Percentiles rank a stretch among this genome's conserved stretches.
Conservation (phyloP, 345 rosid genomes). For the Gossypium sturtianum region DNA sequence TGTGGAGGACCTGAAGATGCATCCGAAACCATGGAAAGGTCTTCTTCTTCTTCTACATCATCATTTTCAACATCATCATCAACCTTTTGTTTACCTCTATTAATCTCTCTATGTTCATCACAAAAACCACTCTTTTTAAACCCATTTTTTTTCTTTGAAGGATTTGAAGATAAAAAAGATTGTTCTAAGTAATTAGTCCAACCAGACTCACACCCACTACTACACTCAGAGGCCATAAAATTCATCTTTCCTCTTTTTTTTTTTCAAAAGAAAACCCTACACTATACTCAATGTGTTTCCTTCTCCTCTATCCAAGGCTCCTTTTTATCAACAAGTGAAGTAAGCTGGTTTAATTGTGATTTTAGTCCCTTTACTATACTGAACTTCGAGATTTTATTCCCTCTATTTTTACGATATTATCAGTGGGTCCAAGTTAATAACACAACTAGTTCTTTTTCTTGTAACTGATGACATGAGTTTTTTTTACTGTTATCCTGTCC, state of each 20-base stretch:
- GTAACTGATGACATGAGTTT: too few relatives aligned
- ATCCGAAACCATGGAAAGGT: conserved; percentile 90
- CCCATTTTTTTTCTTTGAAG: conserved; percentile 15
- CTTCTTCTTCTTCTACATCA: conserved; percentile 45
- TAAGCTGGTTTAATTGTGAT: neutral
- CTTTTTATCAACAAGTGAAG: conserved; percentile 11
- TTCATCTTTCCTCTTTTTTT: conserved; percentile 27
- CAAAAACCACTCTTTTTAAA: conserved; percentile 15
- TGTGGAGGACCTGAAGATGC: conserved; percentile 98
- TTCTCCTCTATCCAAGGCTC: neutral
- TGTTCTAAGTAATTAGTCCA: conserved; percentile 94
- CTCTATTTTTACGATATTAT: too few relatives aligned
- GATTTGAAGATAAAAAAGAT: conserved; percentile 35
- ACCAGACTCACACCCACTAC: conserved; percentile 94
- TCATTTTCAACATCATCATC: conserved; percentile 8
- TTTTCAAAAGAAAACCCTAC: neutral
- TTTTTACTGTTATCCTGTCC: too few relatives aligned
- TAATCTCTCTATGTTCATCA: neutral
- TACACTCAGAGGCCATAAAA: conserved; percentile 48
- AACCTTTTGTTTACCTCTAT: conserved; percentile 19
- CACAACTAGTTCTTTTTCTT: neutral
- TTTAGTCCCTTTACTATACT: neutral
- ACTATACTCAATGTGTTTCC: neutral
- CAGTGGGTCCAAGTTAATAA: neutral
- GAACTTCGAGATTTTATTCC: neutral